These are phyloP conservation scores for Corynespora cassiicola DNA, from an alignment of 2,329 filamentous ascomycete genomes.

Conservation along the genomic window DNA sequence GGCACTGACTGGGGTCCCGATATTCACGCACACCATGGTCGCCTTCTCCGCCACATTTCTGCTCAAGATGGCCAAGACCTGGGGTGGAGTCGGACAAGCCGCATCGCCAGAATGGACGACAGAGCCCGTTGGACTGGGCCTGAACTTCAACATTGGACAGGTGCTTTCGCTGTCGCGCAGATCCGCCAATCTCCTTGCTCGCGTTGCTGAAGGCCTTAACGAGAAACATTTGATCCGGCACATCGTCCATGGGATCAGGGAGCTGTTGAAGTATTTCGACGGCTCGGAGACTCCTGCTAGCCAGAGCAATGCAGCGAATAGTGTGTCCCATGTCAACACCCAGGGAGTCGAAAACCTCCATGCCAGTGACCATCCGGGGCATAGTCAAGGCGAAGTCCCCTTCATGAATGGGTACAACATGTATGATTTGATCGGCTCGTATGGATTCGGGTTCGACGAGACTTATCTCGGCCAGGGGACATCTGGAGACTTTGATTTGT, in stretches of 20 bases:
- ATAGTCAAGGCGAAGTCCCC: too few relatives aligned
- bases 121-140: constrained; percentile 31
- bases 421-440: constrained; percentile 37
- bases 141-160: constrained; percentile 39
- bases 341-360: background rate
- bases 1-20: constrained; percentile 54
- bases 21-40: constrained; percentile 61
- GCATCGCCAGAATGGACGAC: constrained; percentile 32
- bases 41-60: constrained; percentile 61
- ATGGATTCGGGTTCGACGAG: constrained; percentile 41
- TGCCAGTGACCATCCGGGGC: too few relatives aligned
- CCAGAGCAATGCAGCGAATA: background rate
- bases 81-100: constrained; percentile 42
- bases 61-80: constrained; percentile 56
- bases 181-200: constrained; percentile 31
- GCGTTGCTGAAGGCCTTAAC: constrained; percentile 33
- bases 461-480: constrained; percentile 37
- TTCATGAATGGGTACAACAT: constrained; percentile 27
- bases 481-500: constrained; percentile 36
- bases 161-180: constrained; percentile 33
- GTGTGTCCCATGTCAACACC: background rate
- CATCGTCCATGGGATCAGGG: constrained; percentile 37
- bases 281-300: constrained; percentile 22
- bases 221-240: constrained; percentile 38
- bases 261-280: constrained; percentile 33